Base-by-base conservation (phyloP, 176 grass and related monocot genomes). In the Oryza glumipatula region DNA sequence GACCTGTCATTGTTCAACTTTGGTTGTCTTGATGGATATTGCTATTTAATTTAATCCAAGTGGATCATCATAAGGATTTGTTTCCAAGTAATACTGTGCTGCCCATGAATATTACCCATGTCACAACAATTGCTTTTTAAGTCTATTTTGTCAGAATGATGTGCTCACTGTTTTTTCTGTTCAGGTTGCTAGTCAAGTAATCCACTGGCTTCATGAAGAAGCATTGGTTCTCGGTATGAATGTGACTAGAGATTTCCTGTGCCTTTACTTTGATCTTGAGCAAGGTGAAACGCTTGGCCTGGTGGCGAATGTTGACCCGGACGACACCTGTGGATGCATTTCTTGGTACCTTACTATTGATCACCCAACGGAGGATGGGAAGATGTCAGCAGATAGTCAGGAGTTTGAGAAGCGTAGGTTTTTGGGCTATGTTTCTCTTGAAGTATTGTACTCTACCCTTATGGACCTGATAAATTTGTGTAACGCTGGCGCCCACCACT, bases 181-280 rank as follows among this genome's bases (percentile, higher is more conserved):
- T 35, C 90, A 98, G 91, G 91, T 92, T 52, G 93, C 93, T 3
- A 89, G 93, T 66, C 93, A 95, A 85, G 88, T 94, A 47, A 98
- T 98, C 70, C 87, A 86, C 15, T 98, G 96, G 91, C 91, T 98
- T 43, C 91, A 94, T 13, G 93, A 98, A 72, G 93, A 95, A 90
- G 87, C 96, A 3, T 36, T 90, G 73, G 85, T 95, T 70, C 83
- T 98, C 10, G 91, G 96, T 66, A 92, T 95, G 91, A 95, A 92
- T 48, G 85, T 89, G 41, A 92, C 77, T 14, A 94, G 85, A 86
- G 96, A 98, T 47, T 94, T 98, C 60, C 56, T 98, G 70, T 90
- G 93, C 77, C 82, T 98, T 54, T 90, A 98, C 73, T 88, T 98
- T 64, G 91, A 92, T 79, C 80, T 98, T 58, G 91, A 90, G 48